Conservation (phyloP, 805 yeast genomes). For the Debaryomyces hansenii region DNA sequence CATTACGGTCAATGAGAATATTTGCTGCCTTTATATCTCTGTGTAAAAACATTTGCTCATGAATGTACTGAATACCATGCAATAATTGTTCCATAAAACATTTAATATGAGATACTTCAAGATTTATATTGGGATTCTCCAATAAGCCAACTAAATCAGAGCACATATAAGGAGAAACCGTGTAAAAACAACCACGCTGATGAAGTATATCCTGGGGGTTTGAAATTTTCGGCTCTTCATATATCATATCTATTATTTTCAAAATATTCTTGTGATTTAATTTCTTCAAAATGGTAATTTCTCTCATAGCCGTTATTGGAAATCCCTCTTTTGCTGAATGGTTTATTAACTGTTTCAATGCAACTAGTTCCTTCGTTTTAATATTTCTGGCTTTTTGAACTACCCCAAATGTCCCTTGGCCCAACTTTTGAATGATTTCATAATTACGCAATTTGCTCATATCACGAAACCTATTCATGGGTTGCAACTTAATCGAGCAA, state of each 20-base stretch:
- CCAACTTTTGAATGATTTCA: slow-evolving; percentile 37
- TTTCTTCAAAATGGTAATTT: slow-evolving; percentile 75
- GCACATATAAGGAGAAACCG: slow-evolving; percentile 91
- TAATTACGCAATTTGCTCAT: slow-evolving; percentile 34
- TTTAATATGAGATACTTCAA: slow-evolving; percentile 72
- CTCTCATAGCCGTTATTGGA: slow-evolving; percentile 94
- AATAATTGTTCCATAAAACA: slow-evolving; percentile 78
- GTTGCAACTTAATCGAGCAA: slow-evolving; percentile 11
- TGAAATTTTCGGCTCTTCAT: slow-evolving; percentile 31
- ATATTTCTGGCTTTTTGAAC: slow-evolving; percentile 74
- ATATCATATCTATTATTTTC: slow-evolving; percentile 76
- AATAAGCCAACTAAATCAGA: slow-evolving; percentile 88
- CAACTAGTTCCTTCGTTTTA: slow-evolving; percentile 64
- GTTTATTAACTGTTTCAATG: slow-evolving; percentile 81
- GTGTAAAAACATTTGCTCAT: slow-evolving; percentile 60
- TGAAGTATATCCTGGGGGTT: slow-evolving; percentile 34
- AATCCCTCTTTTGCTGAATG: slow-evolving; percentile 79
- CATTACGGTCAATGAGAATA: slow-evolving; percentile 72
- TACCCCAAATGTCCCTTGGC: slow-evolving; percentile 58
- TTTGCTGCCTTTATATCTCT: slow-evolving; percentile 98
- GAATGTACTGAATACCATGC: slow-evolving; percentile 80
- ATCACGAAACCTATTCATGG: slow-evolving; percentile 22
- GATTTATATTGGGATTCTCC: slow-evolving; percentile 67
- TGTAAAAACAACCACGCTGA: slow-evolving; percentile 59
- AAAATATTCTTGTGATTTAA: slow-evolving; percentile 71